Base-by-base conservation (phyloP, 2,329 filamentous ascomycete genomes). In the Calonectria pseudoturangicola region DNA sequence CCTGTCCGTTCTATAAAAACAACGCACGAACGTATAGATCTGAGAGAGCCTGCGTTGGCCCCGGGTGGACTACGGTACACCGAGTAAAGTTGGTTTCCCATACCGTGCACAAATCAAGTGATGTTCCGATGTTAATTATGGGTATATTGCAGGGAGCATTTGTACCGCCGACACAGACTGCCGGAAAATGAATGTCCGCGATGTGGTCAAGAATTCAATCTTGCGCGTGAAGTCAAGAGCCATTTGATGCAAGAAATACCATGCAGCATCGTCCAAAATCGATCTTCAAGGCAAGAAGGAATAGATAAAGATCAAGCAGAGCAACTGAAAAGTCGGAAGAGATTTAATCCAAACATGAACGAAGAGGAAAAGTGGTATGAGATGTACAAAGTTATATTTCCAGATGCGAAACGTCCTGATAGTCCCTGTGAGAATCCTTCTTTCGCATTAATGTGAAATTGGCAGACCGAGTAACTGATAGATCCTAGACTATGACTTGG, bases 351-450 rank as follows among this genome's bases (percentile, higher is more conserved):
- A 27, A 27, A 16, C 5, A 58, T 58, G 54, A 4, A 16, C 7
- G 54, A 58, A 15, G n/a, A 13, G 13, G 54, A 41, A 1, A 58
- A 58, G 33, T 58, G 54, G 54, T 58, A 39, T 7, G 54, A 58
- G 25, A 58, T 58, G 54, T 58, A 58, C 54, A 39, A 39, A 39
- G 27, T 41, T 2, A 25, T 58, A 58, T 58, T 58, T 58, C 54
- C 54, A 7, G n/a, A 27, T 5, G 54, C 36, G 8, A 10, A 58
- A 27, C n/a, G n/a, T 13, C 54, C 54, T 10, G 18, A 58, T 16
- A 58, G n/a, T 6, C 54, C 54, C 25, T 58, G 54, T 58, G 15
- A 41, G 54, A 10, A 48, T 12, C 8, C 6, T n/a, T 16, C 21
- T 21, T 21, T 21, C 21, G 21, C 21, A 21, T 21, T 21, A 21